Base-by-base conservation (phyloP, 306 rosid genomes). In the Cicer pinnatifidum region DNA sequence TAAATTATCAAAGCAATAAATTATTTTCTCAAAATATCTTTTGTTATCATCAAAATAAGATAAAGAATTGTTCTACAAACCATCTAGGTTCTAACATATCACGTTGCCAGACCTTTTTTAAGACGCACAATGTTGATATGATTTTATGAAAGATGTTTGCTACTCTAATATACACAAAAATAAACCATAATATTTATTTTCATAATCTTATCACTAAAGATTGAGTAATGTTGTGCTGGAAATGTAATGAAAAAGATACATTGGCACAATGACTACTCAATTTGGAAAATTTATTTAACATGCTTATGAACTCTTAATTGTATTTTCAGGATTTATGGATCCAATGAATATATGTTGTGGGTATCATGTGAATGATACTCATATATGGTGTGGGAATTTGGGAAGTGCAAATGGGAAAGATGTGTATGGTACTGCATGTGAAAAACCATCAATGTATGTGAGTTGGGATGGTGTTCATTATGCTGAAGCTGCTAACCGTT, bases 401-500 rank as follows among this genome's bases (percentile, higher is more conserved):
- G 89, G 82, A 67, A 81, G 11, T 10, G 84, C 80, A 40, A 78
- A 84, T 72, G 97, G 97, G 12, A 88, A 76, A 6, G 83, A 81
- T 5, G 87, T 89, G 20, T 91, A 44, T 50, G 96, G 97, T 20
- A 85, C 85, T 71, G 61, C 97, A n/a, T 93, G 98, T 88, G 78
- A 67, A 71, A 83, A 81, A 28, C 90, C 88, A 76, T 80, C 89
- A 6, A 72, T 37, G 17, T 70, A 60, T 71, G 75, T 93, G 50
- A 91, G 93, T 69, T 91, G 97, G 96, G 97, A 93, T 76, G 93
- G 98, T n/a, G 87, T 93, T 33, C 97, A 93, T 81, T 93, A 89
- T 58, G 84, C 98, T 62, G 85, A 91, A 70, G 97, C 96, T 20
- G 96, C 97, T 11, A 91, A 82, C 80, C 92, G 80, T 50, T 91